Evolutionary conservation across 129 eudicot species (phyloP).

Genomic region (Erigeron canadensis): DNA sequence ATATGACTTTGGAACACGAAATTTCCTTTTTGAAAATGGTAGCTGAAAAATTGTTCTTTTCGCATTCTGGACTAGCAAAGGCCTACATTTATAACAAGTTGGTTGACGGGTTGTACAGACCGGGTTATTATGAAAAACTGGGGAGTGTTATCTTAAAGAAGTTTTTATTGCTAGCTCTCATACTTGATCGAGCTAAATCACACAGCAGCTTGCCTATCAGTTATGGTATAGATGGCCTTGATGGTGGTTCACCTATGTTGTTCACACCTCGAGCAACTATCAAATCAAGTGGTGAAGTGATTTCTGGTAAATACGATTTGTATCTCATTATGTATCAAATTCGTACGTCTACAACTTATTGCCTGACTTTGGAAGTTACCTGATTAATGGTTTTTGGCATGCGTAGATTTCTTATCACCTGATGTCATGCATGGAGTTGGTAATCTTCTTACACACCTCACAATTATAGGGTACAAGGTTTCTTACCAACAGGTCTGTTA

Average conservation of each 20-base stretch:
- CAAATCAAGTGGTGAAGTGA: conserved; percentile 74
- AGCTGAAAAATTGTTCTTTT: conserved; percentile 75
- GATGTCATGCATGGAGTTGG: conserved; percentile 99
- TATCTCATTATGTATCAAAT: conserved; percentile 5
- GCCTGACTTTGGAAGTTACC: conserved; percentile 5
- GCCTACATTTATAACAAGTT: conserved; percentile 71
- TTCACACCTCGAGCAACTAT: conserved; percentile 60
- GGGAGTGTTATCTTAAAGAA: conserved; percentile 88
- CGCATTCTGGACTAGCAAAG: conserved; percentile 79
- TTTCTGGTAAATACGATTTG: conserved; percentile 48
- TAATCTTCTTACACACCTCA: conserved; percentile 78
- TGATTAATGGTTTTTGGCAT: neutral
- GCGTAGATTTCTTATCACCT: conserved; percentile 70
- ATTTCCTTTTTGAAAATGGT: conserved; percentile 75
- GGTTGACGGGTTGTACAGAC: conserved; percentile 94
- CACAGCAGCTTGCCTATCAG: conserved; percentile 78
- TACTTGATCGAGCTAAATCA: conserved; percentile 84
- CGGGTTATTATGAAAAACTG: conserved; percentile 88
- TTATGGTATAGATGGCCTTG: conserved; percentile 93
- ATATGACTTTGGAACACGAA: conserved; percentile 67
- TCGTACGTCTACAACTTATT: neutral
- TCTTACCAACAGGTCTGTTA: conserved; percentile 69
- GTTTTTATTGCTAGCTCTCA: conserved; percentile 69
- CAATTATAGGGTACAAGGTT: conserved; percentile 84
- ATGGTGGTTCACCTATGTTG: conserved; percentile 95